Evolutionary conservation across 2,329 filamentous ascomycete species (phyloP).

Genomic region (Fusarium palustre): DNA sequence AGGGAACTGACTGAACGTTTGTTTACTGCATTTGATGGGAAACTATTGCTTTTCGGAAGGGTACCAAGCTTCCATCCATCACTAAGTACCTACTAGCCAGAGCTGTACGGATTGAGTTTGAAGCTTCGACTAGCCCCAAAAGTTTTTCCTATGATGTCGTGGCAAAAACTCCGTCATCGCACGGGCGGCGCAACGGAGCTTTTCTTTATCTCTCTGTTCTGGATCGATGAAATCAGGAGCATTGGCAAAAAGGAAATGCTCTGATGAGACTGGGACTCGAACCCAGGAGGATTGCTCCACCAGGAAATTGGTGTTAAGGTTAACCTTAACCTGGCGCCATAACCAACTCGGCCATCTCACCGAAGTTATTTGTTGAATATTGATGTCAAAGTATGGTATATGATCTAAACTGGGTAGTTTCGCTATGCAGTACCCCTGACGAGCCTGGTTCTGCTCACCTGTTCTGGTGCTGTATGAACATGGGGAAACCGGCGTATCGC

Average conservation of each 20-base stretch:
- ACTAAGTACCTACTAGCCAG: too few species aligned
- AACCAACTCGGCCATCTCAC: slow-evolving; percentile 49
- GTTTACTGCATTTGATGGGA: background rate
- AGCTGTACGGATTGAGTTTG: slow-evolving; percentile 19
- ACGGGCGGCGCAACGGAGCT: slow-evolving; percentile 3
- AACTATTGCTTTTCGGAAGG: slow-evolving; percentile 2
- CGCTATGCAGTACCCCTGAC: too few species aligned
- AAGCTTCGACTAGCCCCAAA: slow-evolving; percentile 2
- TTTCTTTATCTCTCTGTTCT: background rate
- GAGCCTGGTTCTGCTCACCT: too few species aligned
- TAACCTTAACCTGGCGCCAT: slow-evolving; percentile 48
- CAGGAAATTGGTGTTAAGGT: slow-evolving; percentile 46
- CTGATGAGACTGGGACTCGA: slow-evolving; percentile 48
- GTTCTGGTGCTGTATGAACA: fast-evolving
- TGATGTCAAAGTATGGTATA: fast-evolving
- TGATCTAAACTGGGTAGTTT: fast-evolving
- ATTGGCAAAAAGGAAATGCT: slow-evolving; percentile 20
- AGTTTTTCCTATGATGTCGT: slow-evolving; percentile 22
- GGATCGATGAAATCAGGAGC: background rate
- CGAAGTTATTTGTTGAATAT: slow-evolving; percentile 6
- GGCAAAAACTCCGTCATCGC: slow-evolving; percentile 23
- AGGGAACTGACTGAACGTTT: background rate
- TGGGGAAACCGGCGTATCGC: background rate
- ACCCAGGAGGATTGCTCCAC: slow-evolving; percentile 49
- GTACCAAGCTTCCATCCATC: background rate